These are phyloP conservation scores for Penicillium hesseltinei DNA, from an alignment of 2,329 filamentous ascomycete species.

Conservation along the genomic window DNA sequence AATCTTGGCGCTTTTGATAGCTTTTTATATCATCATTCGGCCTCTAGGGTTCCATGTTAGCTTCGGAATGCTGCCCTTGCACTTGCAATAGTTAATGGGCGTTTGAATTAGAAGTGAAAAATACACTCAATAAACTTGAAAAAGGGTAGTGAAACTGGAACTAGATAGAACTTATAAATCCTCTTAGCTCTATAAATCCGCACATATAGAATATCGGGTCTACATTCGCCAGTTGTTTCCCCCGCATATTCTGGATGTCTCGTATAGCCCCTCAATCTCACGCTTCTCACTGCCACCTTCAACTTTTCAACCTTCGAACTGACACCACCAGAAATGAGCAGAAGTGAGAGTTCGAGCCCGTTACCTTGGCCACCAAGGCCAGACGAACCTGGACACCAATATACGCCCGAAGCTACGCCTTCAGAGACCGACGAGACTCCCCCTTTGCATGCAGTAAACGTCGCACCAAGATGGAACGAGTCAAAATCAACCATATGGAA, in stretches of 20 bases:
- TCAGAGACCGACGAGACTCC: constrained; percentile 17
- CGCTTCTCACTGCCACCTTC: background rate
- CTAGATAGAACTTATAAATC: background rate
- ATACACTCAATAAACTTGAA: background rate
- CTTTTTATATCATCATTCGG: background rate
- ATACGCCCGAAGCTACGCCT: background rate
- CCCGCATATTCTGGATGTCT: background rate
- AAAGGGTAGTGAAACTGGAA: too few relatives aligned
- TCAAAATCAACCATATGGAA: constrained; percentile 21
- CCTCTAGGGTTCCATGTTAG: background rate
- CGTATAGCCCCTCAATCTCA: background rate
- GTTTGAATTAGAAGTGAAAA: background rate
- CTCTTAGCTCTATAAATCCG: background rate
- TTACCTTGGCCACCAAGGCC: background rate
- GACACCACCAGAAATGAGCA: background rate
- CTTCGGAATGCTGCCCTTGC: background rate
- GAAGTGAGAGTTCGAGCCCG: background rate
- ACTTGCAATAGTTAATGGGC: background rate
- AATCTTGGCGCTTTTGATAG: background rate
- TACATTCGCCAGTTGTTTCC: background rate
- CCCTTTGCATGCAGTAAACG: constrained; percentile 24
- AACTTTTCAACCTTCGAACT: background rate
- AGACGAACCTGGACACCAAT: background rate
- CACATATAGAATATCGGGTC: background rate
- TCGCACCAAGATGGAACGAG: constrained; percentile 22